These are phyloP conservation scores for Trametes villosa DNA, from an alignment of 768 basidiomycete species.

Conservation along the genomic window DNA sequence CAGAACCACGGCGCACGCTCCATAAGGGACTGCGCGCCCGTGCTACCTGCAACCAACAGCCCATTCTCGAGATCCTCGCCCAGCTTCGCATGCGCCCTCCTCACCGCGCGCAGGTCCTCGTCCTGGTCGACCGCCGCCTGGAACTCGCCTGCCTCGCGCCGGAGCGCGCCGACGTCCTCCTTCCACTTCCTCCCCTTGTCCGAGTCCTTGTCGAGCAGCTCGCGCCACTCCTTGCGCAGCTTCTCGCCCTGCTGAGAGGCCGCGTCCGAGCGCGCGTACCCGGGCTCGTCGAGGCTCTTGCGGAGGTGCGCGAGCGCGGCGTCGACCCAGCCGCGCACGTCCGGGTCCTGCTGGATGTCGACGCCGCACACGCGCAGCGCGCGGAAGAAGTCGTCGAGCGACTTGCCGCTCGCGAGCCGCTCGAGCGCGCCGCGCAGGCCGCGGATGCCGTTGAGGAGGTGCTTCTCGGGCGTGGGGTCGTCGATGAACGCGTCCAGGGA, in stretches of 20 bases:
- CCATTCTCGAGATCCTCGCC: conserved; percentile 51
- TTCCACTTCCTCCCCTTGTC: conserved; percentile 55
- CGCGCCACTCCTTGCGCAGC: conserved; percentile 55
- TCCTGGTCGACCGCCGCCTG: conserved; percentile 52
- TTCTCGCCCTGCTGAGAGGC: conserved; percentile 43
- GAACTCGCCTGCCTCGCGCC: conserved; percentile 49
- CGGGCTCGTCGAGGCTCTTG: conserved; percentile 51
- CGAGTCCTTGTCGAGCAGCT: conserved; percentile 49
- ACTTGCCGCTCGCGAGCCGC: conserved; percentile 54
- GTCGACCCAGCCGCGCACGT: conserved; percentile 58
- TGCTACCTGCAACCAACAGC: conserved; percentile 43
- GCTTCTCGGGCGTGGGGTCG: conserved; percentile 67
- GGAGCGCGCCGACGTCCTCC: conserved; percentile 48
- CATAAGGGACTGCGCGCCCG: conserved; percentile 54
- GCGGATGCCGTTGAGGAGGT: conserved; percentile 56
- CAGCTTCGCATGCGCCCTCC: conserved; percentile 52
- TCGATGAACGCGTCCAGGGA: conserved; percentile 60
- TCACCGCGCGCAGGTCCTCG: conserved; percentile 50
- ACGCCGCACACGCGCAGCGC: conserved; percentile 48
- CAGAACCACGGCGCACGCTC: conserved; percentile 77
- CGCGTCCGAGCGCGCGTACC: conserved; percentile 58
- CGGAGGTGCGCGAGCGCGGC: conserved; percentile 53
- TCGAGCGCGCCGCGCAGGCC: conserved; percentile 47
- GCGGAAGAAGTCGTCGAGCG: conserved; percentile 53
- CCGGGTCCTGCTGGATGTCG: conserved; percentile 56